A percentile compares a stretch with the other conserved stretches of the same genome.
Conservation (phyloP, 352 stramenopile species). For the Globisporangium viniferum region DNA sequence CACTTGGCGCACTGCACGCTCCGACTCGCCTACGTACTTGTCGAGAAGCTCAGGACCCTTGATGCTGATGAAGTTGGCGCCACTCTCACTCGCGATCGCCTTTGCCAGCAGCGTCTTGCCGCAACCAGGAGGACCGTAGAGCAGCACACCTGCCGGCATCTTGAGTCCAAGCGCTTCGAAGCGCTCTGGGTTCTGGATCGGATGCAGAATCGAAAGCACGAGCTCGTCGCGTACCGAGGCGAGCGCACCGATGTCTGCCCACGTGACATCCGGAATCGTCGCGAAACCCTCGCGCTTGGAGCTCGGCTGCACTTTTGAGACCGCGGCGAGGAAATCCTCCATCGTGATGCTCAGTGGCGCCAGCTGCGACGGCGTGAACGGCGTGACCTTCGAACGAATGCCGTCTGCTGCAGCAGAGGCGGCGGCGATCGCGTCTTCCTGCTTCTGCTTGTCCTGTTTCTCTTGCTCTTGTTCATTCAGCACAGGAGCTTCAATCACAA, state of each 20-base stretch:
- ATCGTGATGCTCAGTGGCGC: conserved; percentile 94
- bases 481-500: neutral
- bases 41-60: conserved; percentile 98
- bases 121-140: conserved; percentile 98
- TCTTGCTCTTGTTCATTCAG: conserved; percentile 13
- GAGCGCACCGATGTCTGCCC: conserved; percentile 97
- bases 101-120: conserved; percentile 99
- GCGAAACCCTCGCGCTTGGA: conserved; percentile 99
- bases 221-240: conserved; percentile 94
- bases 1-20: conserved; percentile 93
- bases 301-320: conserved; percentile 97
- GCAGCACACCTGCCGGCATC: conserved; percentile 95
- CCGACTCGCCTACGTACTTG: conserved; percentile 99
- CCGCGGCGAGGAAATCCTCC: conserved; percentile 94
- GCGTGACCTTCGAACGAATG: conserved; percentile 60
- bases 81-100: conserved; percentile 97
- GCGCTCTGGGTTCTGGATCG: conserved; percentile 94
- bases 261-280: conserved; percentile 97
- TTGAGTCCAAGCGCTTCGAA: conserved; percentile 96
- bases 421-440: conserved; percentile 14
- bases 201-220: conserved; percentile 95
- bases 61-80: conserved; percentile 99
- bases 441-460: conserved; percentile 7
- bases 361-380: conserved; percentile 90
- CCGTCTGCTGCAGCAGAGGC: conserved; percentile 47